These are phyloP conservation scores for Raffaelea deltoideospora DNA, from an alignment of 2,329 filamentous ascomycete species.

Conservation along the genomic window DNA sequence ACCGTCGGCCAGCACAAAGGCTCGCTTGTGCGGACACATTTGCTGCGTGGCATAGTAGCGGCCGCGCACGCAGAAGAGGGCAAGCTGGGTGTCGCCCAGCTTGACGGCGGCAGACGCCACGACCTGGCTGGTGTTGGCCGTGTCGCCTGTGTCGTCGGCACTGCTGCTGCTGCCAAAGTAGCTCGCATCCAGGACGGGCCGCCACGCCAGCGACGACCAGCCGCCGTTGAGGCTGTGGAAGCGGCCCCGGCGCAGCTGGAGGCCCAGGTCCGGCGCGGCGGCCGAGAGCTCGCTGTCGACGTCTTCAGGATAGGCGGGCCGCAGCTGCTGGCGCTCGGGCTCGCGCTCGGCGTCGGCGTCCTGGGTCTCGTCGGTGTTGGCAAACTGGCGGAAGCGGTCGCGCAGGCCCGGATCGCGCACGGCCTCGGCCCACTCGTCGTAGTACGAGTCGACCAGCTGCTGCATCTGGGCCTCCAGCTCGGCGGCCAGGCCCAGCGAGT, in stretches of 20 bases:
- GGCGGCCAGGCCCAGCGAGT: constrained; percentile 72
- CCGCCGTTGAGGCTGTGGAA: constrained; percentile 33
- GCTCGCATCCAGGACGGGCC: constrained; percentile 56
- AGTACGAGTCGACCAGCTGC: constrained; percentile 67
- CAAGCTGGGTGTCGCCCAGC: constrained; percentile 76
- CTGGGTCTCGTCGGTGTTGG: constrained; percentile 60
- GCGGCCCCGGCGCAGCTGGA: constrained; percentile 42
- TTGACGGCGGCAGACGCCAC: constrained; percentile 60
- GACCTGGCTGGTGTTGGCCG: constrained; percentile 30
- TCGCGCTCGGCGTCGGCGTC: constrained; percentile 58
- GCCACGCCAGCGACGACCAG: constrained; percentile 59
- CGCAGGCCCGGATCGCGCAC: constrained; percentile 53
- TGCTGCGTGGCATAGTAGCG: constrained; percentile 77
- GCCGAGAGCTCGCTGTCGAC: constrained; percentile 18
- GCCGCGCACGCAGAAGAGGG: constrained; percentile 70
- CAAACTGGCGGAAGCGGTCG: constrained; percentile 66
- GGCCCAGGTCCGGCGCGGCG: background rate
- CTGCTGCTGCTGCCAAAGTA: constrained; percentile 41
- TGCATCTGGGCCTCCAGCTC: constrained; percentile 81
- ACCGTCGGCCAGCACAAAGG: constrained; percentile 79
- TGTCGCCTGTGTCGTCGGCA: constrained; percentile 38
- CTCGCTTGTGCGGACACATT: constrained; percentile 87
- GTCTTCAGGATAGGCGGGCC: constrained; percentile 66
- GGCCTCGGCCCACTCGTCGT: constrained; percentile 84
- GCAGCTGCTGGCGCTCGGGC: constrained; percentile 53